Conservation (phyloP, 768 basidiomycete species). For the Kwoniella botswanensis region DNA sequence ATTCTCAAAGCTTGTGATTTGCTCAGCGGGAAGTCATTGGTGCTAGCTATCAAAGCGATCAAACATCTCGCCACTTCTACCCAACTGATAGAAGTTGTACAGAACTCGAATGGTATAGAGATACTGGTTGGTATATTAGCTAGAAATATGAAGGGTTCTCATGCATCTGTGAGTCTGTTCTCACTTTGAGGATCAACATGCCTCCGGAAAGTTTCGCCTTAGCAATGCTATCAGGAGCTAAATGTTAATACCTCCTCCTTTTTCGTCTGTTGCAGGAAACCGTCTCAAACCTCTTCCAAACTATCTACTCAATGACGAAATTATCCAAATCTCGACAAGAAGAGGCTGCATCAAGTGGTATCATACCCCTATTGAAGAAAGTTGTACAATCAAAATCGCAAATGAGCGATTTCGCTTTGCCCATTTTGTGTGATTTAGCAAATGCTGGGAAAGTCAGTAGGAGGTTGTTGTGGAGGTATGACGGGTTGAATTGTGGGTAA, state of each 20-base stretch:
- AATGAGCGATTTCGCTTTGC: slow-evolving; percentile 93
- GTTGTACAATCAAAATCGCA: slow-evolving; percentile 88
- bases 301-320: slow-evolving; percentile 93
- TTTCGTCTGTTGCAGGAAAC: slow-evolving; percentile 71
- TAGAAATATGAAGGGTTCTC: slow-evolving; percentile 75
- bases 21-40: slow-evolving; percentile 84
- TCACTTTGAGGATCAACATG: neutral
- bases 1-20: slow-evolving; percentile 83
- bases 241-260: too few species aligned
- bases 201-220: neutral
- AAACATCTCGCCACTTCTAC: slow-evolving; percentile 96
- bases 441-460: slow-evolving; percentile 93
- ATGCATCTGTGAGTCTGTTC: slow-evolving; percentile 71
- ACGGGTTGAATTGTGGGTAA: slow-evolving; percentile 70
- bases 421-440: slow-evolving; percentile 94
- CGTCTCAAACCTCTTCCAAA: slow-evolving; percentile 95
- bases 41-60: slow-evolving; percentile 88
- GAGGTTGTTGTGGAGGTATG: slow-evolving; percentile 87
- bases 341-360: slow-evolving; percentile 94
- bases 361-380: slow-evolving; percentile 86
- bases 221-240: too few species aligned
- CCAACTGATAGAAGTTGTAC: slow-evolving; percentile 84
- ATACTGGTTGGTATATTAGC: slow-evolving; percentile 84
- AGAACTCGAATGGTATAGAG: slow-evolving; percentile 94
- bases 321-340: slow-evolving; percentile 93